Conservation (phyloP, 768 basidiomycete species). For the Tylopilus cervinicoccineus region DNA sequence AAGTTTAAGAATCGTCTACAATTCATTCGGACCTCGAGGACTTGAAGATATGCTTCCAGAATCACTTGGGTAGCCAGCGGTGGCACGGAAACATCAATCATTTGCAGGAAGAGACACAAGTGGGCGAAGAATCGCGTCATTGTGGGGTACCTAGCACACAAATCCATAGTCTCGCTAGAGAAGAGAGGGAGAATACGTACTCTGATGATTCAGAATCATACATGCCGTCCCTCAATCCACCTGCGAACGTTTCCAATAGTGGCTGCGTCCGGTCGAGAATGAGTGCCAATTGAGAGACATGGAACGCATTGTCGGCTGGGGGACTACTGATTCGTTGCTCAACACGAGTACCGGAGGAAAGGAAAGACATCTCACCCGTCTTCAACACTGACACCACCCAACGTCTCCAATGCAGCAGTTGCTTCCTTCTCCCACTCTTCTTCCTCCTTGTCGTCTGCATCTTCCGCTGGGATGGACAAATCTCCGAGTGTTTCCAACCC, state of each 20-base stretch:
- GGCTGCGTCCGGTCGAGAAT: conserved; percentile 65
- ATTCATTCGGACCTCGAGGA: conserved; percentile 62
- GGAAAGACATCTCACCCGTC: conserved; percentile 50
- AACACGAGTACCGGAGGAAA: not conserved
- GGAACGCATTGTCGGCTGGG: conserved; percentile 70
- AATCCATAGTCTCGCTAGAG: not conserved
- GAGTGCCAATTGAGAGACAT: conserved; percentile 76
- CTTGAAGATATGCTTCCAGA: conserved; percentile 82
- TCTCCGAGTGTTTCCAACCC: conserved; percentile 47
- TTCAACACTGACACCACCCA: conserved; percentile 54
- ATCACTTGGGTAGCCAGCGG: conserved; percentile 75
- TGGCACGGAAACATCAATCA: conserved; percentile 74
- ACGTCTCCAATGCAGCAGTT: conserved; percentile 46
- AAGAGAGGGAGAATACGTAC: conserved; percentile 38
- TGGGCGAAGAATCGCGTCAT: conserved; percentile 93
- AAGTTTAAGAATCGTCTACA: not conserved
- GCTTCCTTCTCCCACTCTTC: conserved; percentile 70
- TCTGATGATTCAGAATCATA: conserved; percentile 49
- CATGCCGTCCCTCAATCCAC: conserved; percentile 48
- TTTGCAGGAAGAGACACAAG: conserved; percentile 81
- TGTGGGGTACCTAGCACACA: conserved; percentile 50
- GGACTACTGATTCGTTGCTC: conserved; percentile 35
- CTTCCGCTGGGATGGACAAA: conserved; percentile 24
- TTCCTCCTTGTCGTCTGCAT: conserved; percentile 38
- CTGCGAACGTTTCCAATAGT: conserved; percentile 67